A percentile compares a stretch with the other conserved stretches of the same genome.
phyloP scores from a whole-genome alignment of 2,329 filamentous ascomycete species.

The Fusarium pininemorale region DNA sequence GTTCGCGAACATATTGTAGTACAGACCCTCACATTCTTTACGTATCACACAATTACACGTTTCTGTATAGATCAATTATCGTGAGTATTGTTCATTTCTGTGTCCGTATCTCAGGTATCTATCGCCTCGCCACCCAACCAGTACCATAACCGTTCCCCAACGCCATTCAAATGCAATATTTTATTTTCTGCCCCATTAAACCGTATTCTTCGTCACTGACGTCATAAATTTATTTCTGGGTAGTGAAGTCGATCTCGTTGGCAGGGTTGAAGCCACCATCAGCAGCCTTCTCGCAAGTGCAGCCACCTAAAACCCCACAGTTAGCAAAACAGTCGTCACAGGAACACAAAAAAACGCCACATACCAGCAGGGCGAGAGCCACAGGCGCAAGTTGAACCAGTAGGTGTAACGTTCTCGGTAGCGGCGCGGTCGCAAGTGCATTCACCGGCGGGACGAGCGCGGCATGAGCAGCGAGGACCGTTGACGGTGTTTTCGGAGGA shows the following conservation, averaged over 20 bases:
- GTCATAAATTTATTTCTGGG: slow-evolving; percentile 49
- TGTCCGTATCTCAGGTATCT: slow-evolving; percentile 11
- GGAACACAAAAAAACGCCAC: slow-evolving; percentile 38
- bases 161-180: slow-evolving; percentile 27
- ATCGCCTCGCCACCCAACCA: slow-evolving; percentile 19
- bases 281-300: slow-evolving; percentile 83
- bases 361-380: slow-evolving; percentile 77
- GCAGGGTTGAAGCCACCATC: slow-evolving; percentile 68
- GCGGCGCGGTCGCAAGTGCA: slow-evolving; percentile 82
- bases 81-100: slow-evolving; percentile 4
- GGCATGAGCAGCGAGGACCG: slow-evolving; percentile 84
- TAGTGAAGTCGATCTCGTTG: slow-evolving; percentile 89
- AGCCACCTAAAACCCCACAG: slow-evolving; percentile 60
- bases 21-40: not conserved
- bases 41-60: not conserved
- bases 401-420: slow-evolving; percentile 71
- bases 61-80: not conserved
- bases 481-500: slow-evolving; percentile 75
- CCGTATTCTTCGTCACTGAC: not conserved
- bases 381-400: slow-evolving; percentile 76
- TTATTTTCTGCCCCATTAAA: not conserved
- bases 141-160: slow-evolving; percentile 21
- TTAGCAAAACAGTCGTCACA: slow-evolving; percentile 19
- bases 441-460: slow-evolving; percentile 78
- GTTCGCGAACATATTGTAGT: not conserved